Base-by-base conservation (phyloP, 1,139 yeast species). In the Yamadazyma dendronema region DNA sequence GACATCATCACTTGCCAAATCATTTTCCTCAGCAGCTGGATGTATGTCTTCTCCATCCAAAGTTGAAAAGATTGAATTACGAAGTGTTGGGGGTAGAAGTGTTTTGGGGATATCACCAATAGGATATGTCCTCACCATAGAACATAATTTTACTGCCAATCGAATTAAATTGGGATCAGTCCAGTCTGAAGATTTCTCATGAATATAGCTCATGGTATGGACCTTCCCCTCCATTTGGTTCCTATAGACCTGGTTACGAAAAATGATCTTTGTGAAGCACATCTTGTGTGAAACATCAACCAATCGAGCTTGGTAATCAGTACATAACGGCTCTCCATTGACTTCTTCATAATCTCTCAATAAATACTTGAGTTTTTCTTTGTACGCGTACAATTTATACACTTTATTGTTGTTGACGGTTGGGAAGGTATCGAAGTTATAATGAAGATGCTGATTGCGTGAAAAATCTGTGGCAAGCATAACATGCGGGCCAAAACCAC, bases 391-490 rank as follows among this genome's bases (percentile, higher is more conserved):
- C 8, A 19, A 7, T 19, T 19, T 19, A 9, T 19, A 19, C 6
- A 19, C 9, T 19, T 19, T 19, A 19, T 19, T 6, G 9, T 19
- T 9, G 6, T 7, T 7, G 6, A 7, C 9, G 8, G 8, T 9
- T 19, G 6, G 8, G 9, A 7, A 19, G 22, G 8, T 9, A 9
- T 19, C 22, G 9, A 19, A 6, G 22, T 19, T 5, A 12, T 12
- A 9, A 11, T 25, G 9, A 28, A 44, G 26, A 13, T 30, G 13
- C 4, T 33, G 29, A 33, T 53, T 53, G 2, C 34, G n/a, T 7
- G 61, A 48, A 33, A 56, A 57, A 35, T 57, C 62, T 2, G 59
- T 53, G 2, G 53, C 51, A 26, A 39, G 46, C 11, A 53, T 19
- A 28, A 53, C 15, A 16, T 33, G 33, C 2, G 51, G 51, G 1